Evolutionary conservation across 352 stramenopile species (phyloP).

Genomic region (Phytophthora chlamydospora): DNA sequence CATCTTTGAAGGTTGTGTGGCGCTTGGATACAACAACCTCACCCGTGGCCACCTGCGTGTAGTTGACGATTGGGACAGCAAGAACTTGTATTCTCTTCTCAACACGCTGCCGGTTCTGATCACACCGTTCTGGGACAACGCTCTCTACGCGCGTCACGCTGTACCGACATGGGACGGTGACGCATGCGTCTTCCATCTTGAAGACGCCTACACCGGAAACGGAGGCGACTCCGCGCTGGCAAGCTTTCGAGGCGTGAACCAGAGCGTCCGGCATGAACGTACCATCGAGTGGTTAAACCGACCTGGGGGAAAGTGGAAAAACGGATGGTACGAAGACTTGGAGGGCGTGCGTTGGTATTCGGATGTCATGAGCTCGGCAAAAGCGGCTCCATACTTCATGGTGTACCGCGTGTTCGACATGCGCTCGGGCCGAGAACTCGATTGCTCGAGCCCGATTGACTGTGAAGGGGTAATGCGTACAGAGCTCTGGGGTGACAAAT

Average conservation of each 20-base stretch:
- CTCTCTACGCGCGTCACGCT: background rate
- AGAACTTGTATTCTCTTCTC: conserved; percentile 4
- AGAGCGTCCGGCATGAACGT: too few species aligned
- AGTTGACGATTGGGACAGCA: conserved; percentile 4
- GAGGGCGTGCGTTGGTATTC: too few species aligned
- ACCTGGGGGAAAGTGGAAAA: too few species aligned
- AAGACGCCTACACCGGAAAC: too few species aligned
- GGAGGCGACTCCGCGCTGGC: too few species aligned
- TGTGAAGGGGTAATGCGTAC: too few species aligned
- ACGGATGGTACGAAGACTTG: too few species aligned
- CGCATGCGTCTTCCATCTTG: conserved; percentile 14
- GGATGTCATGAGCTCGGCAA: conserved; percentile 7
- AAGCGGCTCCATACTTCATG: conserved; percentile 11
- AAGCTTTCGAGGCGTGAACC: too few species aligned
- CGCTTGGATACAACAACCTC: conserved; percentile 18
- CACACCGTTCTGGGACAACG: conserved; percentile 21
- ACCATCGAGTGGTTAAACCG: too few species aligned
- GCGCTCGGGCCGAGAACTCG: background rate
- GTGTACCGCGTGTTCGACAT: conserved; percentile 15
- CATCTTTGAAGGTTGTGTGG: conserved; percentile 7
- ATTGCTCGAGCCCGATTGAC: too few species aligned
- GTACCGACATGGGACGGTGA: conserved; percentile 19
- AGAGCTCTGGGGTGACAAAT: too few species aligned
- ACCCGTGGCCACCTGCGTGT: conserved; percentile 8
- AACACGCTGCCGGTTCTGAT: conserved; percentile 19